Percentiles rank a stretch among this genome's conserved stretches.
Evolutionary conservation across 768 basidiomycete species (phyloP).

Genomic region (Inosperma sp.): DNA sequence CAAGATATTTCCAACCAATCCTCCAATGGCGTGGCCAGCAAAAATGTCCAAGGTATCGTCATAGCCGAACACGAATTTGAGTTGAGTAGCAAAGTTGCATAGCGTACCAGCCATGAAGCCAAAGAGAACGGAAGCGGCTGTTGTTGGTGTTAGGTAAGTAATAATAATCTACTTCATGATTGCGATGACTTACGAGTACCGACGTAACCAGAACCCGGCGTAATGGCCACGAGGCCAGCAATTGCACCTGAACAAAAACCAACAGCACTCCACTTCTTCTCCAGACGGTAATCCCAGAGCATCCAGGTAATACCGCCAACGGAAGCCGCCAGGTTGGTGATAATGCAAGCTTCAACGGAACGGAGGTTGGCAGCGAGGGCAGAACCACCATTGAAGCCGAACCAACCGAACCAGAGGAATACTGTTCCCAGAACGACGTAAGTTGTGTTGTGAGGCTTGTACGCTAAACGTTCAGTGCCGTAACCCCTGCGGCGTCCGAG

Average conservation of each 20-base stretch:
- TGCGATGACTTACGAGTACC: slow-evolving; percentile 54
- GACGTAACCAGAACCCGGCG: slow-evolving; percentile 74
- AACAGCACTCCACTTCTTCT: slow-evolving; percentile 85
- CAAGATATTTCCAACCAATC: slow-evolving; percentile 73
- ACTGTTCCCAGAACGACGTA: slow-evolving; percentile 87
- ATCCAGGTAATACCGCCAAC: slow-evolving; percentile 86
- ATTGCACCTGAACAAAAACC: slow-evolving; percentile 95
- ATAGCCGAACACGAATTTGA: slow-evolving; percentile 72
- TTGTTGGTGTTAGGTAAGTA: not conserved
- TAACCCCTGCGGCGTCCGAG: slow-evolving; percentile 86
- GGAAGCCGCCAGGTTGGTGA: slow-evolving; percentile 85
- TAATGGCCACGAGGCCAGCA: slow-evolving; percentile 83
- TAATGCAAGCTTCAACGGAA: slow-evolving; percentile 79
- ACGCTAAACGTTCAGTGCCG: slow-evolving; percentile 73
- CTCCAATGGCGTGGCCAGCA: slow-evolving; percentile 75
- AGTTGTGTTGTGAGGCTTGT: slow-evolving; percentile 89
- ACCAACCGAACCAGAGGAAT: slow-evolving; percentile 92
- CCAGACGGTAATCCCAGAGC: slow-evolving; percentile 86
- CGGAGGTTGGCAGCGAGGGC: slow-evolving; percentile 82
- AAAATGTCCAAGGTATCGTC: slow-evolving; percentile 87
- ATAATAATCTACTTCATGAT: not conserved
- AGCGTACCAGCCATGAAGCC: slow-evolving; percentile 75
- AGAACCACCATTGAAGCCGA: slow-evolving; percentile 89
- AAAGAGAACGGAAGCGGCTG: slow-evolving; percentile 75
- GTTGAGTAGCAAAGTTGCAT: slow-evolving; percentile 88